Percentiles rank a stretch among this genome's conserved stretches.
These are phyloP conservation scores for Sorghum bicolor DNA, from an alignment of 176 grass and related monocot genomes.

Conservation along the genomic window Sorghum_bicolor_NCBIv3 NC_012877.2:59865001-59865500, in stretches of 20 bases:
- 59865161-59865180: not conserved
- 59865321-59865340: not conserved
- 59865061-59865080: not conserved
- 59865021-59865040: not conserved
- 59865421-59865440: not conserved
- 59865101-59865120: not conserved
- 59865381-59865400: not conserved
- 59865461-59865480: not conserved
- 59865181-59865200: not conserved
- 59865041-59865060: not conserved
- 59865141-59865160: not conserved
- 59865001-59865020: not conserved
- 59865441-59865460: not conserved
- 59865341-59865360: conserved; percentile 23
- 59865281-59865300: conserved; percentile 24
- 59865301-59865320: not conserved
- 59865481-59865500: not conserved
- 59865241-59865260: conserved; percentile 32
- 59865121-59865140: not conserved
- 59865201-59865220: not conserved
- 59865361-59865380: not conserved
- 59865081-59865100: conserved; percentile 19
- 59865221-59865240: not conserved
- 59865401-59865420: conserved; percentile 7
- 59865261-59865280: conserved; percentile 22